Conservation (phyloP, 116 monocot genomes). For the Zostera marina region DNA sequence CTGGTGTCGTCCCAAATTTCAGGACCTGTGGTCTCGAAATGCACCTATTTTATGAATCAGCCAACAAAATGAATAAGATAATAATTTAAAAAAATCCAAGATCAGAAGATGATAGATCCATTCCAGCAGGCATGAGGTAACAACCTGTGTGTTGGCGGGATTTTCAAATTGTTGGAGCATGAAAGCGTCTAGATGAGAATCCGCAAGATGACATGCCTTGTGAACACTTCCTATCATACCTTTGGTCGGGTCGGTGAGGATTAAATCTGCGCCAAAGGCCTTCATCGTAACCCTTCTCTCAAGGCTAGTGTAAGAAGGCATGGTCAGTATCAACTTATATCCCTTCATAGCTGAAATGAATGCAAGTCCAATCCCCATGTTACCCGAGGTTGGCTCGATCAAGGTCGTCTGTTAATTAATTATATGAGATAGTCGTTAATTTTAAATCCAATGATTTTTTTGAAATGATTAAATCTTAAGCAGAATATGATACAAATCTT, state of each 20-base stretch:
- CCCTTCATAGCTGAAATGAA: conserved; percentile 81
- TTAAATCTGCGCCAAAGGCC: conserved; percentile 78
- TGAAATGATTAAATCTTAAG: too few species aligned
- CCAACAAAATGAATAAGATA: background rate
- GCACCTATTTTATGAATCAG: conserved; percentile 26
- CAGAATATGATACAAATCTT: too few species aligned
- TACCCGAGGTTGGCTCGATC: conserved; percentile 94
- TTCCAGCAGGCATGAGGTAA: background rate
- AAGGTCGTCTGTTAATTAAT: conserved; percentile 44
- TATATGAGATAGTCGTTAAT: too few species aligned
- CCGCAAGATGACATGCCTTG: conserved; percentile 74
- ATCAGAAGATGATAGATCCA: background rate
- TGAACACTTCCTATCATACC: conserved; percentile 93
- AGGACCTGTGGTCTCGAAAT: conserved; percentile 91
- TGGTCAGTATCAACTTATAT: conserved; percentile 77
- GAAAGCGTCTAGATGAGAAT: conserved; percentile 42
- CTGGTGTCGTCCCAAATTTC: conserved; percentile 90
- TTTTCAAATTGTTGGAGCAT: conserved; percentile 99
- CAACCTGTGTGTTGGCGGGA: conserved; percentile 77
- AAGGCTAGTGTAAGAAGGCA: conserved; percentile 95
- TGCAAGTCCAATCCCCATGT: conserved; percentile 86
- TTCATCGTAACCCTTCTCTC: conserved; percentile 89
- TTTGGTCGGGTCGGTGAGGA: conserved; percentile 85
- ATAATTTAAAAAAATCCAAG: background rate
- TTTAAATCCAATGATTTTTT: too few species aligned